A percentile compares a stretch with the other conserved stretches of the same genome.
Conservation (phyloP, 192 early-diverging fungal species). For the Podila verticillata region DNA sequence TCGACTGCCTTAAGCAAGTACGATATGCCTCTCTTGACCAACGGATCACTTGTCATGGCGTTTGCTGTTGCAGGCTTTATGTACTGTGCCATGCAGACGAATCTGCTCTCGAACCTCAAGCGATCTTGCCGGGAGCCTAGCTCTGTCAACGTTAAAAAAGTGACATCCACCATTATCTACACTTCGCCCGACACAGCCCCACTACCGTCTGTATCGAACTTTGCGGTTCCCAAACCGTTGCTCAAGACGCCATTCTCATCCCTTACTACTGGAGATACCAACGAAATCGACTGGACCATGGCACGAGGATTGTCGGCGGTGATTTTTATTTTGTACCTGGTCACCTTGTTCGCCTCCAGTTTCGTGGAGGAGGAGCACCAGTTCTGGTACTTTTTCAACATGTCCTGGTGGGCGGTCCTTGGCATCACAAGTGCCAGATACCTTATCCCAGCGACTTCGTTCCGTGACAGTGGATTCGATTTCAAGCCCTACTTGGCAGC, state of each 20-base stretch:
- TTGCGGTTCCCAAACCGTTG: background rate
- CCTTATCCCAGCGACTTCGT: background rate
- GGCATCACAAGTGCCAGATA: constrained; percentile 51
- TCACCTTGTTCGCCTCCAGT: constrained; percentile 72
- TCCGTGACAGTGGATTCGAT: background rate
- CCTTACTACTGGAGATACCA: background rate
- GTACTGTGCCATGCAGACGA: constrained; percentile 37
- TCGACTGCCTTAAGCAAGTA: constrained; percentile 53
- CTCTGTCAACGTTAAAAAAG: background rate
- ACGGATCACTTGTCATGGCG: constrained; percentile 45
- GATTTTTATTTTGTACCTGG: constrained; percentile 57
- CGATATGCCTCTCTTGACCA: constrained; percentile 41
- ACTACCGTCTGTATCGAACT: background rate
- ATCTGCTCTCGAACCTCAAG: constrained; percentile 21
- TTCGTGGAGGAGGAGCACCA: constrained; percentile 82
- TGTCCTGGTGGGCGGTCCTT: constrained; percentile 64
- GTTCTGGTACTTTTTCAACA: constrained; percentile 80
- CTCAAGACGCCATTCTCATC: background rate
- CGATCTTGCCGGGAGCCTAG: constrained; percentile 23
- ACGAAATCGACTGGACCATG: constrained; percentile 21
- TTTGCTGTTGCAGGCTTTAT: constrained; percentile 39
- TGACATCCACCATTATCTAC: background rate
- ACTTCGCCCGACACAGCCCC: background rate
- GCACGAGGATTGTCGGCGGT: constrained; percentile 16
- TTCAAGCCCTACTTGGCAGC: background rate